These are phyloP conservation scores for Spiraea crenata DNA, from an alignment of 331 rosid species.

Conservation along the genomic window DNA sequence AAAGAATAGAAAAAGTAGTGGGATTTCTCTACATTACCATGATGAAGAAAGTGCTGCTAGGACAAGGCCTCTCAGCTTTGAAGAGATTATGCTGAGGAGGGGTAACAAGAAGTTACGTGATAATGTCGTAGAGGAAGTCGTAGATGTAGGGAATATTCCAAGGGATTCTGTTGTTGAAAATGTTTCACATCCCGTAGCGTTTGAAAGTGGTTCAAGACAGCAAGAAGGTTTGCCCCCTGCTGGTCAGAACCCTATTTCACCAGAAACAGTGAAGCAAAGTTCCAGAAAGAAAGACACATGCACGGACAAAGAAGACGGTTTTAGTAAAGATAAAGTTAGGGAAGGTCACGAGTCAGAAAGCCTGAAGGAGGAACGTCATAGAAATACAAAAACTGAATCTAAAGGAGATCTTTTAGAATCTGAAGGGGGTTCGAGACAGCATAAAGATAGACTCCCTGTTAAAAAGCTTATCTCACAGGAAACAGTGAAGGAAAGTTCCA, in stretches of 20 bases:
- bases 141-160: conserved; percentile 28
- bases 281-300: conserved; percentile 50
- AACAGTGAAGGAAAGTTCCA: too few relatives aligned
- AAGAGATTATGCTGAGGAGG: conserved; percentile 81
- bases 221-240: conserved; percentile 32
- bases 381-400: conserved; percentile 27
- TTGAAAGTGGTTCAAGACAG: conserved; percentile 29
- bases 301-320: conserved; percentile 26
- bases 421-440: too few relatives aligned
- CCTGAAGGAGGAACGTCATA: conserved; percentile 37
- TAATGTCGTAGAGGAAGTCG: conserved; percentile 35
- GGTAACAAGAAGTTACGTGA: conserved; percentile 50
- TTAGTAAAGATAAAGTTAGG: conserved; percentile 42
- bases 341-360: conserved; percentile 29
- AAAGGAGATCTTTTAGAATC: conserved; percentile 15
- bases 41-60: conserved; percentile 82
- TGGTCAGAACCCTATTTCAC: conserved; percentile 32
- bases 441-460: too few relatives aligned
- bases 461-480: too few relatives aligned
- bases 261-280: conserved; percentile 37
- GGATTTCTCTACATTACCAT: conserved; percentile 31
- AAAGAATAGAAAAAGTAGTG: conserved; percentile 35
- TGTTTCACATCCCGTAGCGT: conserved; percentile 34
- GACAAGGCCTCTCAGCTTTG: conserved; percentile 83
- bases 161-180: conserved; percentile 39